Evolutionary conservation across 208 protist genomes (phyloP), one percentile per base, ranked within the genome.

Genomic region (Leishmania aethiopica): DNA sequence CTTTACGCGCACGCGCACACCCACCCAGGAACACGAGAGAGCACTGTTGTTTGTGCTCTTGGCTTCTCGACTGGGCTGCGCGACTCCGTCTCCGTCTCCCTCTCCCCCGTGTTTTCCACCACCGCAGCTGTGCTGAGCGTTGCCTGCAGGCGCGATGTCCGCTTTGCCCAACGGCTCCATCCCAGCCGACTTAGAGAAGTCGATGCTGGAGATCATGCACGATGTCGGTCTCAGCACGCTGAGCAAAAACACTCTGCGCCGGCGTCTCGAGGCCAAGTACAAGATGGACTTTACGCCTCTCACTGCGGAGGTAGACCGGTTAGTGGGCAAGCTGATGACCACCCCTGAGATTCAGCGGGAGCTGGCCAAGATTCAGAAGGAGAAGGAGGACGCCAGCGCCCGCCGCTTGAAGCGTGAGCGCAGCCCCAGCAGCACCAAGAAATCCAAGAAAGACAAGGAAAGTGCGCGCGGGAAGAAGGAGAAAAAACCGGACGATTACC

Each of bases 401-500:
- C 85, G 86, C 81, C 86, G 88, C 77, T 88, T 83, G 17, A 93
- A 92, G 76, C 89, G 86, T 83, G 88, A 88, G 86, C 75, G 79
- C 75, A 81, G 71, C 66, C n/a, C 79, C 69, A 78, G 69, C 84
- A 81, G 79, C 70, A 55, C 79, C 66, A 87, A 80, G 73, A 88
- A 84, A 32, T 28, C 76, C 10, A 84, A 79, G 70, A 80, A 74
- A 2, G 69, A 75, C 28, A 79, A 88, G 72, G 82, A 90, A 71
- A 69, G 13, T 8, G 93, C 92, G 85, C 79, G 81, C 45, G 89
- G 86, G 64, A 92, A 91, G 79, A 88, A 91, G 67, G 86, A 77
- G 66, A 93, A 93, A 84, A 97, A 96, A 78, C 93, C 93, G 2
- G 92, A 94, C 17, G 87, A 95, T 82, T 95, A 95, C 83, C 95